These are phyloP conservation scores for Aspergillus sp. DNA, from an alignment of 2,329 filamentous ascomycete species.

Conservation along the genomic window DNA sequence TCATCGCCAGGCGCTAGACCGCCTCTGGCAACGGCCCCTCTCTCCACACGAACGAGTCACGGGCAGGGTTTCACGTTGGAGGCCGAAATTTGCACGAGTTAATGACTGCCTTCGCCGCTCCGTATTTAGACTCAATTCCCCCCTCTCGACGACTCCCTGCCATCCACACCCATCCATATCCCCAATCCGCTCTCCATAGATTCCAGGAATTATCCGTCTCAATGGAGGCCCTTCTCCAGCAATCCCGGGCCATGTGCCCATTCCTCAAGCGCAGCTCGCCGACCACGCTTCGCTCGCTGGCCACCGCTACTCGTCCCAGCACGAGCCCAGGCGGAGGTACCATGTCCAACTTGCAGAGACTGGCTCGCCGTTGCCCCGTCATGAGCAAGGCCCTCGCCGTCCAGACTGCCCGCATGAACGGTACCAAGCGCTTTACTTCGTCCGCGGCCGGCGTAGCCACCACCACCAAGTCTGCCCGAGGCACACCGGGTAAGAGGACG, in stretches of 20 bases:
- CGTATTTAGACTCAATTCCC: background rate
- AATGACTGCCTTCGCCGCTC: background rate
- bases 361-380: conserved; percentile 92
- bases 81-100: conserved; percentile 8
- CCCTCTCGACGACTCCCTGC: conserved; percentile 11
- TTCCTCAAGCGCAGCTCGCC: conserved; percentile 95
- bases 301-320: conserved; percentile 63
- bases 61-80: background rate
- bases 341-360: conserved; percentile 94
- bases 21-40: too few relatives aligned
- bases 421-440: conserved; percentile 41
- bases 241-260: conserved; percentile 95
- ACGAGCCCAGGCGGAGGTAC: conserved; percentile 77
- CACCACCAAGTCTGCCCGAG: conserved; percentile 47
- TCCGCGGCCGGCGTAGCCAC: conserved; percentile 30
- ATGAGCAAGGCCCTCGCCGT: conserved; percentile 98
- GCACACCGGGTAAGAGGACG: conserved; percentile 62
- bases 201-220: background rate
- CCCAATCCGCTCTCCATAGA: background rate
- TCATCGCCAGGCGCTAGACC: too few relatives aligned
- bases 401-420: conserved; percentile 56
- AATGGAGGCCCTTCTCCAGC: conserved; percentile 94
- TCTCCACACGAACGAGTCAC: too few relatives aligned
- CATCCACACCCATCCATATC: background rate
- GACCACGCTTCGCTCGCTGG: conserved; percentile 85